Evolutionary conservation across 176 grass and related monocot genomes (phyloP), one percentile per base, ranked within the genome.

Genomic region (Oryza brachyantha): DNA sequence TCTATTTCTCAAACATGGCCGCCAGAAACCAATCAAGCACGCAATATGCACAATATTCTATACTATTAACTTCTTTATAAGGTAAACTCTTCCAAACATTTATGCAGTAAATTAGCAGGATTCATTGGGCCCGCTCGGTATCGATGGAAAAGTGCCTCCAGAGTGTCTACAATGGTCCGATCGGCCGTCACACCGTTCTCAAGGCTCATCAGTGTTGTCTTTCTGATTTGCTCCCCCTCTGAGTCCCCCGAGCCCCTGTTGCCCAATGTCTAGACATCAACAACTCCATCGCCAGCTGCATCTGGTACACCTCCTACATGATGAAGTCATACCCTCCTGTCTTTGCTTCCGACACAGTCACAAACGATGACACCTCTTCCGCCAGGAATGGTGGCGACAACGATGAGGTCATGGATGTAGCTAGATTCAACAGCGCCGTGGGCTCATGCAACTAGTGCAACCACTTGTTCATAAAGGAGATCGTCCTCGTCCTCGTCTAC

Each of bases 241-340:
- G 86, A 55, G 63, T 97, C 91, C 26, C 81, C 81, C 19, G 67
- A 75, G 73, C 70, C 82, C 64, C 85, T 91, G n/a, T 81, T 58
- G 72, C 84, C 78, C 36, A 85, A 63, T 22, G 66, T 64, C 41
- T 78, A 86, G 22, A 93, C 54, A 86, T 91, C 38, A 86, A 93
- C 74, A 97, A 82, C 66, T 91, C 94, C 84, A 97, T 86, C 16
- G 94, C 94, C 70, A 97, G 84, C 74, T 93, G 91, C 77, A 97
- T 88, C 88, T 93, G 94, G 66, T 88, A 97, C 79, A 93, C 94
- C 82, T 88, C 91, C 52, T 85, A 82, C 54, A 58, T 82, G 41
- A 88, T 93, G 72, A 90, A 97, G 66, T 97, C 91, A 57, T 87
- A 76, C 63, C 69, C 84, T 32, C 25, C 52, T 19, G 66, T 55